Percentiles rank a stretch among this genome's conserved stretches.
phyloP scores from a whole-genome alignment of 169 alveolate genomes.

The Cryptosporidium felis region DNA sequence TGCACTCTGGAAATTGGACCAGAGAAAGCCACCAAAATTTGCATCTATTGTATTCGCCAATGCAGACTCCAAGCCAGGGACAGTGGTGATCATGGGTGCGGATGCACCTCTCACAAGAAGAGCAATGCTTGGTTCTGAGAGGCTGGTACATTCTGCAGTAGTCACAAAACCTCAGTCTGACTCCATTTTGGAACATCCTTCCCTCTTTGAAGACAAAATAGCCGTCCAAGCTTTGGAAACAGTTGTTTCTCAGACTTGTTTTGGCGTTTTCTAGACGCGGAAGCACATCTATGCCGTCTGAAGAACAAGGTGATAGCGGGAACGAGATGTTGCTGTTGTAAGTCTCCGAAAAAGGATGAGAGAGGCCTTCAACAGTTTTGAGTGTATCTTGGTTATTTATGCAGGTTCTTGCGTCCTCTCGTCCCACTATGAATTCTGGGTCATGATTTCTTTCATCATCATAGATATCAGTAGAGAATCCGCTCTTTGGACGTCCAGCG shows the following conservation, averaged over 20 bases:
- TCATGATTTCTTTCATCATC: too few relatives aligned
- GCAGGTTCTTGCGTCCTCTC: too few relatives aligned
- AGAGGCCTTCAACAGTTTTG: not conserved
- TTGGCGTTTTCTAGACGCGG: conserved; percentile 11
- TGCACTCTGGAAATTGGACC: conserved; percentile 73
- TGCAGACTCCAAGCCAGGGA: conserved; percentile 90
- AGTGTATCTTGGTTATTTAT: not conserved
- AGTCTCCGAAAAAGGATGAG: not conserved
- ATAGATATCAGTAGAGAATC: not conserved
- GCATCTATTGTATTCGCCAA: conserved; percentile 80
- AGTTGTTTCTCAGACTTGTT: not conserved
- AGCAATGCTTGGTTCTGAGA: conserved; percentile 85
- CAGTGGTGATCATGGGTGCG: conserved; percentile 91
- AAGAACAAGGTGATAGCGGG: conserved; percentile 64
- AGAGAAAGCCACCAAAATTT: conserved; percentile 72
- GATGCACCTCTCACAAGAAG: conserved; percentile 85
- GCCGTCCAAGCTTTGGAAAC: conserved; percentile 47
- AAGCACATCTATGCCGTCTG: conserved; percentile 51
- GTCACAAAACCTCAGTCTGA: conserved; percentile 79
- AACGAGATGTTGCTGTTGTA: not conserved
- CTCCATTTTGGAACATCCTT: conserved; percentile 61
- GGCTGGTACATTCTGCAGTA: conserved; percentile 83
- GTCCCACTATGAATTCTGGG: too few relatives aligned
- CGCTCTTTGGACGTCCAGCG: not conserved
- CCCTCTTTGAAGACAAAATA: conserved; percentile 62